phyloP scores from a whole-genome alignment of 2,329 filamentous ascomycete genomes.

The Ophiostoma fasciatum region DNA sequence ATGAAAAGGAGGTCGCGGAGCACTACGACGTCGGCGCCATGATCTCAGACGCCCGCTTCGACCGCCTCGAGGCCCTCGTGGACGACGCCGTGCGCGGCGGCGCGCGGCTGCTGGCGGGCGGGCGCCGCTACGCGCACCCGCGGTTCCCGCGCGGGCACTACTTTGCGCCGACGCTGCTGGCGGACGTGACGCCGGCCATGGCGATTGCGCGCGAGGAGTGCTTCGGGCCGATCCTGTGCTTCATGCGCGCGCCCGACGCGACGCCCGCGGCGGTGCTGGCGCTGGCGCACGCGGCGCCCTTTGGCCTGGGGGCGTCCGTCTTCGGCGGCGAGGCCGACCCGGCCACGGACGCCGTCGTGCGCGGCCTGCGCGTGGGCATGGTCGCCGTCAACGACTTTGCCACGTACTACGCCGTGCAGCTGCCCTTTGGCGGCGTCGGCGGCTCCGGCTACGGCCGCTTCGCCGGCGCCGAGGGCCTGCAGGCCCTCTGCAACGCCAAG shows the following conservation, averaged over 20 bases:
- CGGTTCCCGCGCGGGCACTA: conserved; percentile 69
- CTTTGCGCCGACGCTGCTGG: conserved; percentile 80
- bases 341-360: conserved; percentile 41
- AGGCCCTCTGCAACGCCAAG: conserved; percentile 77
- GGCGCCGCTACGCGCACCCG: conserved; percentile 56
- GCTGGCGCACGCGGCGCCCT: conserved; percentile 71
- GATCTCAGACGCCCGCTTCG: conserved; percentile 67
- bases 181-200: conserved; percentile 80
- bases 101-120: conserved; percentile 69
- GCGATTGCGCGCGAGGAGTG: conserved; percentile 78
- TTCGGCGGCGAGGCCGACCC: conserved; percentile 52
- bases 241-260: conserved; percentile 60
- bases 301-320: conserved; percentile 77
- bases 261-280: conserved; percentile 47
- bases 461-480: conserved; percentile 75
- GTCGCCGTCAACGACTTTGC: conserved; percentile 94
- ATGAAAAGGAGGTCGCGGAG: neutral
- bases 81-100: conserved; percentile 62
- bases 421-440: conserved; percentile 85
- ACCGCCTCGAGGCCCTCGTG: conserved; percentile 62
- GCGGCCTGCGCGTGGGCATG: conserved; percentile 67
- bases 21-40: conserved; percentile 75
- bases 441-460: conserved; percentile 90
- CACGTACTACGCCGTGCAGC: conserved; percentile 79
- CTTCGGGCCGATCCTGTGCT: conserved; percentile 78